Evolutionary conservation across 345 rosid species (phyloP), one percentile per base, ranked within the genome.

Genomic region (Boechera retrofracta): DNA sequence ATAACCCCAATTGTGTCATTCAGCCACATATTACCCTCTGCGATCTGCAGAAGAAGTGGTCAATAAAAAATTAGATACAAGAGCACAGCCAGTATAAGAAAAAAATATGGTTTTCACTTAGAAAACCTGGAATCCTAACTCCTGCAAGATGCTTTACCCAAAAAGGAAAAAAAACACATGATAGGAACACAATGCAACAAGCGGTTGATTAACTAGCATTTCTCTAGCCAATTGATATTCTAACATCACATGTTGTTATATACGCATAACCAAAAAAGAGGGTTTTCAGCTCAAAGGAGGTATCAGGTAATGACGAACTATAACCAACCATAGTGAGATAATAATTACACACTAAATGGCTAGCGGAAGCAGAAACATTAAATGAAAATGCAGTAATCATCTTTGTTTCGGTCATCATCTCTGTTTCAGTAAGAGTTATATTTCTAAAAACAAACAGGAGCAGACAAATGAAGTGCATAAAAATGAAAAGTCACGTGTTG

Each of bases 1-100:
- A 95, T 77, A 79, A 91, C 75, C 12, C 99, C 98, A 65, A 95
- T 79, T 67, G 96, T 93, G 49, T 95, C 98, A 51, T 89, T 92
- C 73, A 95, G 81, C 99, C 99, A 93, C 86, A 89, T 82, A 71
- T 95, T 93, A 31, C 99, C 99, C 78, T 95, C 99, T 41, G 91
- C 84, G 36, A 95, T 86, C 99, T 95, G 88, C 58, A 73, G 62
- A 73, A 60, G 51, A 48, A 58, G 33, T 29, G 36, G 11, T 53
- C 47, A 26, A 26, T 35, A 47, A 3, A 51, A 41, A 66, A 15
- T 67, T 58, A 78, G 64, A 51, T 12, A 59, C 38, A 71, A 36
- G 32, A 65, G 39, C 36, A 70, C 18, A 65, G 64, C 35, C 47
- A 38, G 32, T 35, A 8, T 39, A 7, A 39, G 4, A 39, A 9